Evolutionary conservation across 2,329 filamentous ascomycete genomes (phyloP), one percentile per base, ranked within the genome.

Genomic region (Emericellopsis cladophorae): DNA sequence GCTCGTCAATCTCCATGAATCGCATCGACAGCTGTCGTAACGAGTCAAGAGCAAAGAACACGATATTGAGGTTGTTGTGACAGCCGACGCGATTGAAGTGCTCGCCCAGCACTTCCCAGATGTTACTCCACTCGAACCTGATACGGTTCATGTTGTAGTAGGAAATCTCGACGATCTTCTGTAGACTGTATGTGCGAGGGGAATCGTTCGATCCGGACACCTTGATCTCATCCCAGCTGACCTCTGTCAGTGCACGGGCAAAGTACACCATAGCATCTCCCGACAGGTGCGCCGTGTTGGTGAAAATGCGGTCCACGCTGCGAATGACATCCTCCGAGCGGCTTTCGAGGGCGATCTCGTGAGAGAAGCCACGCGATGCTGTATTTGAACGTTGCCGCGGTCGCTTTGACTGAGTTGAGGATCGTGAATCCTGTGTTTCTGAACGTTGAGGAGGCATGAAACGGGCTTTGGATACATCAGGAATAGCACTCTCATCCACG

Each of bases 131-230:
- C 58, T 98, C 92, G 52, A 96, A 96, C 52, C 92, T 83, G 31
- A 98, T 90, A 69, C 92, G 81, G 44, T 86, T 88, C 92, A 98
- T 98, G 66, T 98, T 98, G 76, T 98, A 98, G 61, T 95, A 95
- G 59, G 87, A 94, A 60, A 98, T 96, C 61, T 98, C 92, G 14
- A 98, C 93, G 47, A 98, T 77, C 62, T 98, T 98, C 56, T 98
- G 92, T 46, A 98, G 67, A 64, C 89, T 95, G 70, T 95, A 98
- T 8, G 90, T 98, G 41, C 93, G 79, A 10, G 92, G 92, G 18
- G 87, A 93, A 45, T 98, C 92, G 54, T 90, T 95, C 42, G 90
- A 86, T 1, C 92, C 92, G 0, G 92, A 96, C 4, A 92, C 94
- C 57, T 93, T 90, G 54, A 98, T 98, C 60, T 98, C 92, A 54